Evolutionary conservation across 1,284 basidiomycete species (phyloP), one percentile per base, ranked within the genome.

Genomic region (Cystobasidium pallidum): DNA sequence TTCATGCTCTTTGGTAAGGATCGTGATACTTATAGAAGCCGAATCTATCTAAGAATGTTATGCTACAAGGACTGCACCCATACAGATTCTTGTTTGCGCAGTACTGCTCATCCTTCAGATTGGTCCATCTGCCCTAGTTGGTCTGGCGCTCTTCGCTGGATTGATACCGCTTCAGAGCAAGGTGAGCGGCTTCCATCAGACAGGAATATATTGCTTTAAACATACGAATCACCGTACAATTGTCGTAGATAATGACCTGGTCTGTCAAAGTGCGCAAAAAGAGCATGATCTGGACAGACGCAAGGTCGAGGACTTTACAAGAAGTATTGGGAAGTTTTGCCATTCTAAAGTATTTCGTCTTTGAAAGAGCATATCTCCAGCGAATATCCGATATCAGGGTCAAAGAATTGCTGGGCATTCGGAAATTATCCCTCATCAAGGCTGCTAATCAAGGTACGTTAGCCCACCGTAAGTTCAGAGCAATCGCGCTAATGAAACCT

Each of bases 271-370:
- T 90, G 55, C 86, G 94, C 19, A 84, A 85, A 74, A 89, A 89
- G 78, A 88, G 88, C 54, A 95, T 96, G 91, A 80, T 83, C 2
- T 97, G 90, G 90, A 97, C 94, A 0, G 94, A 97, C 79, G 75
- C 89, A 76, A 85, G 92, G 15, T 88, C 90, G 4, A 90, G 93
- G 77, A 81, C 92, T 1, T 83, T 94, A 4, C 90, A 92, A 79
- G 92, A 90, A 78, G 84, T 73, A 19, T 81, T 95, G 1, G 88
- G 88, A n/a, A 90, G 91, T 0, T 92, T 94, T 86, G 88, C 90
- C 76, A 86, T 94, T 68, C 90, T 94, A 84, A 96, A 95, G 80
- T 89, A 89, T 80, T 92, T 92, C 80, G 80, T 81, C 0, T 84
- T 83, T 83, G 83, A 85, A 75, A 73, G 75, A 2, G 89, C 91